Base-by-base conservation (phyloP, 2,329 filamentous ascomycete genomes). In the Fusarium sp. region DNA sequence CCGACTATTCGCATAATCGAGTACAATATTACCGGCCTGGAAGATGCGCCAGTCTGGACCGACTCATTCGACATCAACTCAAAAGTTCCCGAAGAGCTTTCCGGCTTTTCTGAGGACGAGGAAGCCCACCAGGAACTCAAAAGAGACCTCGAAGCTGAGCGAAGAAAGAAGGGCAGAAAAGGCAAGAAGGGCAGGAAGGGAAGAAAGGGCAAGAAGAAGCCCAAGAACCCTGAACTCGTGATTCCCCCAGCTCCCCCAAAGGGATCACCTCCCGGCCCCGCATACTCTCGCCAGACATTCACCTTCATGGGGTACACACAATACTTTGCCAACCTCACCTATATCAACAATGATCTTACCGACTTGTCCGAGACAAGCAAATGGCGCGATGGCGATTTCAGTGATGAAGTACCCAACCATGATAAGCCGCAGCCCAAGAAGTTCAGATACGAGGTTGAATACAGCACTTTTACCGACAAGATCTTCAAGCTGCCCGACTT, bases 241-340 rank as follows among this genome's bases (percentile, higher is more conserved):
- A 82, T 94, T 18, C 96, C 96, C 2, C 83, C 90, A 1, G 89
- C 91, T 3, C 96, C 96, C 5, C 89, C 93, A 0, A 91, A 92
- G 76, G 88, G 89, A 5, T 84, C 92, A 13, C 90, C 90, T 11
- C 96, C 96, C 0, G 96, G 96, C 1, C 96, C 96, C 1, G 96
- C 94, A 13, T 98, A 99, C 82, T 94, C 92, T 26, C 91, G 93
- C 13, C 96, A 99, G 80, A 86, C 94, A 0, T 86, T 98, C 42
- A 93, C 94, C 0, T 86, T 95, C 70, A 87, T 92, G 7, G 91
- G 94, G 10, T 98, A 94, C 82, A 94, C 91, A 8, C 96, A 99
- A 78, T 98, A 97, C 82, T 98, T 91, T 82, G 95, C 96, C 69
- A 99, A 99, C 81, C 85, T 99, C n/a, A 98, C 96, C 0, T 85